Evolutionary conservation across 805 yeast species (phyloP).

Genomic region (Yamadazyma insecticola): DNA sequence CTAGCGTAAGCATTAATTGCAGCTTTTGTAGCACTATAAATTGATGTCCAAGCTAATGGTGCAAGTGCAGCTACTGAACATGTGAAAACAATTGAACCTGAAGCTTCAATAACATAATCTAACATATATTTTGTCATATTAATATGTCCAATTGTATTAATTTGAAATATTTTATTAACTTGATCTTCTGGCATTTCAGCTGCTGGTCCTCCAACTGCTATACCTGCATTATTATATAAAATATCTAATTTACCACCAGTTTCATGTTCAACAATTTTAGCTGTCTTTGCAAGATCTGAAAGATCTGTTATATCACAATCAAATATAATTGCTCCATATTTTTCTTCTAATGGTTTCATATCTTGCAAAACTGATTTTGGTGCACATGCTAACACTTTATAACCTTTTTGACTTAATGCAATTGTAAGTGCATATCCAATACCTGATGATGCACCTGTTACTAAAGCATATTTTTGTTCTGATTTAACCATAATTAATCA

Average conservation of each 20-base stretch:
- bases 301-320: conserved; percentile 32
- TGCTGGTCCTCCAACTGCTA: conserved; percentile 19
- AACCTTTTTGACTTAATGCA: conserved; percentile 40
- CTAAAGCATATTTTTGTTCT: conserved; percentile 35
- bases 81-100: conserved; percentile 36
- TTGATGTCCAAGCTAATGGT: conserved; percentile 29
- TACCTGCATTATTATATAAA: conserved; percentile 41
- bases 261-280: conserved; percentile 15
- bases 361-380: conserved; percentile 15
- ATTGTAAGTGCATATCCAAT: conserved; percentile 42
- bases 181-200: conserved; percentile 25
- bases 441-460: conserved; percentile 50
- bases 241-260: conserved; percentile 32
- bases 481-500: not conserved
- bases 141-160: conserved; percentile 38
- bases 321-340: conserved; percentile 22
- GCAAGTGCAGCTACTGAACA: conserved; percentile 27
- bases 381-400: conserved; percentile 33
- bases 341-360: conserved; percentile 21
- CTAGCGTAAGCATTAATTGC: conserved; percentile 15
- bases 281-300: conserved; percentile 22
- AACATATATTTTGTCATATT: conserved; percentile 28
- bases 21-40: conserved; percentile 32
- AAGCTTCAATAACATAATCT: conserved; percentile 23
- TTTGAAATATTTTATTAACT: conserved; percentile 20